A percentile compares a stretch with the other conserved stretches of the same genome.
Conservation (phyloP, 2,329 filamentous ascomycete genomes). For the Teratosphaeria zuluensis region DNA sequence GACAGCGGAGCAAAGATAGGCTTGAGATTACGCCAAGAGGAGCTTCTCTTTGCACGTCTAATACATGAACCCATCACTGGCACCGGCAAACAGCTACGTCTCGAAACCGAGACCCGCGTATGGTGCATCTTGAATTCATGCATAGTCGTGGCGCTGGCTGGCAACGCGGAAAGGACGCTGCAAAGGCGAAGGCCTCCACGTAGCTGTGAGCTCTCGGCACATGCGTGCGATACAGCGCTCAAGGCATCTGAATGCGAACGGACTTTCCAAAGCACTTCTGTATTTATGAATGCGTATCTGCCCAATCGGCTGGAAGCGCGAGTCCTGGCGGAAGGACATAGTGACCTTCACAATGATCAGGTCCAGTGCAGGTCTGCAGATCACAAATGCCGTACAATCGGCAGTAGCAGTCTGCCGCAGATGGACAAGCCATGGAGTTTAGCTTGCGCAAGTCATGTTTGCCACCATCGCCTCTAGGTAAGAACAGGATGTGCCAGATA, state of each 20-base stretch:
- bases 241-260: no score
- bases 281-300: background rate
- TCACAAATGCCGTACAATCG: conserved; percentile 34
- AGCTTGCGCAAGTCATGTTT: conserved; percentile 12
- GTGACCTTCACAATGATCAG: conserved; percentile 30
- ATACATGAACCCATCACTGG: background rate
- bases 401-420: conserved; percentile 36
- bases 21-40: background rate
- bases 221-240: no score
- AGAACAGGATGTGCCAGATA: conserved; percentile 42
- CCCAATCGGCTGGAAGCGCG: conserved; percentile 21
- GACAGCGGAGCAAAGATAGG: background rate
- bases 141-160: no score
- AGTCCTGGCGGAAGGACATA: conserved; percentile 31
- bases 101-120: no score
- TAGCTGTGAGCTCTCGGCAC: no score
- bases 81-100: background rate
- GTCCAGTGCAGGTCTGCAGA: conserved; percentile 14
- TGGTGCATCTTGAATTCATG: no score
- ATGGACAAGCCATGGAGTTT: conserved; percentile 30
- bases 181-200: no score
- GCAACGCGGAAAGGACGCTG: no score
- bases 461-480: conserved; percentile 15
- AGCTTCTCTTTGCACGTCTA: background rate
- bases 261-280: no score